These are phyloP conservation scores for Plasmodium gaboni DNA, from an alignment of 169 alveolate genomes.

Conservation along the genomic window DNA sequence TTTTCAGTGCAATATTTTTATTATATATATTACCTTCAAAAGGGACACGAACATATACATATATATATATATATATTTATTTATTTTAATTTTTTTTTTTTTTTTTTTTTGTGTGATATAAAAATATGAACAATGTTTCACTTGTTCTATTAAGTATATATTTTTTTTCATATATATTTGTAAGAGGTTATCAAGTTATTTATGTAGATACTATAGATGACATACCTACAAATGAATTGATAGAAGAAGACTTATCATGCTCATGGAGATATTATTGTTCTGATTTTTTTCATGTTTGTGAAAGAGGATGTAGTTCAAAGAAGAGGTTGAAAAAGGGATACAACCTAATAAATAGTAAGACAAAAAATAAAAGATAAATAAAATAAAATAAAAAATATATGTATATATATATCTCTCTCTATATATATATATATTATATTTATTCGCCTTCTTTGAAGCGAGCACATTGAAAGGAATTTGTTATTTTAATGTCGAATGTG, in stretches of 20 bases:
- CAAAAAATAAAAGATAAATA: background rate
- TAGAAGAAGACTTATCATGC: constrained; percentile 19
- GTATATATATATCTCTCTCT: background rate
- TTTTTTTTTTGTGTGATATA: background rate
- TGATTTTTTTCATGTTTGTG: constrained; percentile 32
- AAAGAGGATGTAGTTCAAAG: constrained; percentile 58
- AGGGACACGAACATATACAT: background rate
- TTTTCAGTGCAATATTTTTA: no score
- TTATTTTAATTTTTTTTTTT: background rate
- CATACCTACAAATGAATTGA: background rate
- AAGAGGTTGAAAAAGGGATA: constrained; percentile 41
- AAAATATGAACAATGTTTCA: constrained; percentile 67
- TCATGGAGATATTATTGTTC: constrained; percentile 62
- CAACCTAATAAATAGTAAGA: constrained; percentile 52
- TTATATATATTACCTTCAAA: no score
- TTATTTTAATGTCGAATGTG: constrained; percentile 50
- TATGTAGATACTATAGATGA: constrained; percentile 21
- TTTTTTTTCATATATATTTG: constrained; percentile 15
- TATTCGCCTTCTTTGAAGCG: constrained; percentile 15
- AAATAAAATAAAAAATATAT: background rate
- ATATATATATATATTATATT: background rate
- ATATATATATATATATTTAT: background rate
- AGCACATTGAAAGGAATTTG: constrained; percentile 19
- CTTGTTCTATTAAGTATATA: constrained; percentile 4
- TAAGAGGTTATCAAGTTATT: constrained; percentile 56